phyloP scores from a whole-genome alignment of 371 early-diverging fungal genomes.

The Mortierella sp. region DNA sequence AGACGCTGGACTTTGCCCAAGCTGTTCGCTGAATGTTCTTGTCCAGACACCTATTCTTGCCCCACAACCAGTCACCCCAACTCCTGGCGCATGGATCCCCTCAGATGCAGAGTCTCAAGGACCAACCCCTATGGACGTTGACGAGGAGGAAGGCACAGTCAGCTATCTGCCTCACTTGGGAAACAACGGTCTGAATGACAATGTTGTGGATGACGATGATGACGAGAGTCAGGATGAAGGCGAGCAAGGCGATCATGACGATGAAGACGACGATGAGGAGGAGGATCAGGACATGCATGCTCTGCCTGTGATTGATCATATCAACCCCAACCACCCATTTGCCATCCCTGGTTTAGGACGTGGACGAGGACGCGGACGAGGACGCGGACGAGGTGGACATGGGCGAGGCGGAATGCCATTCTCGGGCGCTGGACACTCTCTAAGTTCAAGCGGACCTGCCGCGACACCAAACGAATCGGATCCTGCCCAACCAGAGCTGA shows the following conservation, averaged over 20 bases:
- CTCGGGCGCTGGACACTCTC: constrained; percentile 48
- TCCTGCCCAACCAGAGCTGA: background rate
- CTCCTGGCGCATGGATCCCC: constrained; percentile 43
- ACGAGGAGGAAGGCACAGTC: constrained; percentile 9
- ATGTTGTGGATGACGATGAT: constrained; percentile 1
- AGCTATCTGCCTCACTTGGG: background rate
- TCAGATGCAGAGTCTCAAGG: constrained; percentile 30
- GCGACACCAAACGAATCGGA: background rate
- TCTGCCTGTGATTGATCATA: constrained; percentile 28
- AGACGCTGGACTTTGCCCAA: constrained; percentile 39
- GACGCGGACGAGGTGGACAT: constrained; percentile 24
- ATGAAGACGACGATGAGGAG: constrained; percentile 19
- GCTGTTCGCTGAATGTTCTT: constrained; percentile 53
- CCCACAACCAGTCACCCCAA: constrained; percentile 41
- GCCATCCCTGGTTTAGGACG: constrained; percentile 19
- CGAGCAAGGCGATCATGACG: constrained; percentile 3
- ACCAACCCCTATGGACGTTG: background rate
- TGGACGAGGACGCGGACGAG: constrained; percentile 30
- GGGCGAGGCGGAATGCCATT: constrained; percentile 41
- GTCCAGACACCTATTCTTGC: constrained; percentile 43
- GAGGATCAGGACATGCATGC: constrained; percentile 41
- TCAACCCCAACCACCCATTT: constrained; percentile 21
- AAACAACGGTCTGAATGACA: background rate
- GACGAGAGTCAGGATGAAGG: constrained; percentile 4
- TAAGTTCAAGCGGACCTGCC: constrained; percentile 16